Base-by-base conservation (phyloP, 345 rosid genomes). In the Eucalyptus viminalis region DNA sequence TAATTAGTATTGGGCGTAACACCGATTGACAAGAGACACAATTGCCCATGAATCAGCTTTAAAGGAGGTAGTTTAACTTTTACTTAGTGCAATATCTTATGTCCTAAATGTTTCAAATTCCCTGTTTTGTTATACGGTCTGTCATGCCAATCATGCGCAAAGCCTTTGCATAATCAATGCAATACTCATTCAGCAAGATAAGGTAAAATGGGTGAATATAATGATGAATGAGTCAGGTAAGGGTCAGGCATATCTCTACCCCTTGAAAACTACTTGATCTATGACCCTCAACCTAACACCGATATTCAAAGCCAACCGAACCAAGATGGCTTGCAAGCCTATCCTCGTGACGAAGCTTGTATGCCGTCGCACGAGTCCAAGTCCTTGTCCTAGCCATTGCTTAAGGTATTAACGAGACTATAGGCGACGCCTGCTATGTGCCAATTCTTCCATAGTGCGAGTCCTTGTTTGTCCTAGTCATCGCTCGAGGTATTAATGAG, bases 1-100 rank as follows among this genome's bases (percentile, higher is more conserved):
- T 34, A 31, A 34, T 72, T 72, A 72, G 0, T 19, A 37, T 5
- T 34, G 25, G 81, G 44, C 0, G 6, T 72, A 4, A 4, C 2
- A 72, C 24, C 81, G 44, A 72, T 17, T 34, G 43, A 17, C 81
- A 34, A 72, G 44, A 72, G 81, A 72, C 44, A 9, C 21, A 34
- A 34, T 19, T 72, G 81, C 81, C 44, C 81, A 17, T 9, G 34
- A 17, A 25, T 69, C 24, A 19, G 44, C 25, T 72, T 72, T 37
- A 1, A 34, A 69, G 80, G 80, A 34, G 80, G 80, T 2, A 34
- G 44, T 69, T 1, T 40, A 17, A 34, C 44, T 34, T 67, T 72
- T 19, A 72, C 25, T 34, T 34, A 22, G 13, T 72, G 44, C 44
- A 34, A 72, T 19, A 5, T 34, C 44, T 72, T 72, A 19, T 1